Evolutionary conservation across 768 basidiomycete genomes (phyloP).

Genomic region (Termitomyces sp.): DNA sequence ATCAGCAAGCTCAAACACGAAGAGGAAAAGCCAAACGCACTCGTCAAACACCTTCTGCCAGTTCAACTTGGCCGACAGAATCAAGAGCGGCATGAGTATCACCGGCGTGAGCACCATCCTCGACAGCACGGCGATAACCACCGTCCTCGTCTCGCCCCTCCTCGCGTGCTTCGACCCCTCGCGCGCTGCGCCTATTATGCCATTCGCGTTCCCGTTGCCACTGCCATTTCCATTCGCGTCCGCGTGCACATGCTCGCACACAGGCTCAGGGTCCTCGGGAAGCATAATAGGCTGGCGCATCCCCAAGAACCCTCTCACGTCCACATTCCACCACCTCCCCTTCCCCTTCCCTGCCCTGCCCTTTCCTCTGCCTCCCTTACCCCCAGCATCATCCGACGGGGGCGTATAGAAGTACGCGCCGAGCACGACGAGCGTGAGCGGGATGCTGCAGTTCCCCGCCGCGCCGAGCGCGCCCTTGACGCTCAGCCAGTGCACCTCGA

Average conservation of each 20-base stretch:
- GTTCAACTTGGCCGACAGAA: slow-evolving; percentile 54
- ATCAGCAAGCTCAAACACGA: slow-evolving; percentile 1
- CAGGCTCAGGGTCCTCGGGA: not conserved
- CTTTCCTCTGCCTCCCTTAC: not conserved
- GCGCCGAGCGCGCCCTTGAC: slow-evolving; percentile 63
- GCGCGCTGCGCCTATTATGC: not conserved
- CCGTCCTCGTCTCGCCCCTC: slow-evolving; percentile 64
- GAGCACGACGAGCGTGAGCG: slow-evolving; percentile 85
- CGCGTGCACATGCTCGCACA: slow-evolving; percentile 6
- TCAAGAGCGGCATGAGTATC: slow-evolving; percentile 74
- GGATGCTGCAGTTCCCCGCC: slow-evolving; percentile 79
- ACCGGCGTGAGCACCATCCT: slow-evolving; percentile 87
- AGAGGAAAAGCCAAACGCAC: slow-evolving; percentile 40
- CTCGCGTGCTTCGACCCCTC: not conserved
- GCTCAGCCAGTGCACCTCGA: slow-evolving; percentile 62
- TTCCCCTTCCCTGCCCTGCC: not conserved
- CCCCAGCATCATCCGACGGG: not conserved
- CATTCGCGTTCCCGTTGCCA: not conserved
- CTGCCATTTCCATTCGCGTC: not conserved
- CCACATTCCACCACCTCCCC: slow-evolving; percentile 16
- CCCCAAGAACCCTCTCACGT: slow-evolving; percentile 40
- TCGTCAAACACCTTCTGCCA: slow-evolving; percentile 68
- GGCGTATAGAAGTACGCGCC: slow-evolving; percentile 84
- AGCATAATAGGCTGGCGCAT: slow-evolving; percentile 19
- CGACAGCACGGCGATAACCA: slow-evolving; percentile 76